Evolutionary conservation across 306 rosid species (phyloP).

Genomic region (Lathyrus tuberosus): DNA sequence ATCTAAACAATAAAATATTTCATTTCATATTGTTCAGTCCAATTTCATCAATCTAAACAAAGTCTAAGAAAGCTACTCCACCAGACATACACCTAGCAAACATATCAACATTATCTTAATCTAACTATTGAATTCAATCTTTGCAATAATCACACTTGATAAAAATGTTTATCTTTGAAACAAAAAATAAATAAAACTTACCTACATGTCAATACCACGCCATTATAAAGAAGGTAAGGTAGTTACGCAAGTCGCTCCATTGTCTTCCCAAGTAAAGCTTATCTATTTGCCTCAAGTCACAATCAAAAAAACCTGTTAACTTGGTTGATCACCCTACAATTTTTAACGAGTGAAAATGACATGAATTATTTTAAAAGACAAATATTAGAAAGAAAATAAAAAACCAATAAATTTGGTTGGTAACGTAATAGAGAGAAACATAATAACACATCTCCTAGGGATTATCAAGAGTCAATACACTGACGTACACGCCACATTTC

Average conservation of each 20-base stretch:
- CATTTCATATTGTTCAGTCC: too few relatives aligned
- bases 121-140: neutral
- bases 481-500: neutral
- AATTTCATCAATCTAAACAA: too few relatives aligned
- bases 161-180: neutral
- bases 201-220: neutral
- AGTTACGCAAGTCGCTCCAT: neutral
- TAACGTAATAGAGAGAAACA: neutral
- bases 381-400: neutral
- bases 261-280: conserved; percentile 1
- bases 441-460: neutral
- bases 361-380: neutral
- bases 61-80: too few relatives aligned
- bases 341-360: conserved; percentile 25
- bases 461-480: conserved; percentile 22
- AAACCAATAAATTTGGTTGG: neutral
- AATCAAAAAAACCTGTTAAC: conserved; percentile 12
- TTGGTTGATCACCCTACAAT: conserved; percentile 1
- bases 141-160: neutral
- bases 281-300: conserved; percentile 24
- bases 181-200: neutral
- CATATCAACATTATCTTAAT: too few relatives aligned
- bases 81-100: too few relatives aligned
- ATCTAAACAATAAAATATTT: too few relatives aligned
- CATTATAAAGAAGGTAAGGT: neutral